Base-by-base conservation (phyloP, 257 asterid species). In the Plectranthus barbatus region DNA sequence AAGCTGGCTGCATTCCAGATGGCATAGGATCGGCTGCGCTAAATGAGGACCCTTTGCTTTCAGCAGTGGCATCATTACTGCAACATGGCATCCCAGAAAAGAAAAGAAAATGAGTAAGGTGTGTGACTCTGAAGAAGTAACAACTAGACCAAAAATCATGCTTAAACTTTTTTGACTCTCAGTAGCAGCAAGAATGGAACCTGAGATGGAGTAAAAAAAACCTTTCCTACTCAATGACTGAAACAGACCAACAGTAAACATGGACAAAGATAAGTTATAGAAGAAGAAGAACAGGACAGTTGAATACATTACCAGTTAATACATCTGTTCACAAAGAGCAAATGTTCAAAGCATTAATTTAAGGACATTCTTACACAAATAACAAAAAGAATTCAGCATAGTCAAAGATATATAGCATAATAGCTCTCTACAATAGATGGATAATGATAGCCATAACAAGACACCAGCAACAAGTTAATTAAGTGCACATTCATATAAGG, bases 41-140 rank as follows among this genome's bases (percentile, higher is more conserved):
- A 23, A 63, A 19, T 7, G 72, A 64, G 47, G 76, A 62, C 52
- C 73, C 82, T 79, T 84, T 81, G 66, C 66, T 70, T 74, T 82
- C 95, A 53, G 75, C 56, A 44, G 72, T 61, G 53, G 76, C 72
- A 67, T 68, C 79, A 49, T 79, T 84, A 76, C 95, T 92, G 84
- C 64, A 64, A 77, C 60, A 60, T 14, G 63, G 24, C 45, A 66
- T 20, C 31, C n/a, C n/a, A n/a, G n/a, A n/a, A n/a, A 58, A 67
- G 67, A 36, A 24, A 34, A 9, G 34, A 46, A 73, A 47, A 50
- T 64, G 49, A 69, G 50, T 40, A 29, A 36, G 10, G 21, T 54
- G 47, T 46, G 52, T 17, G 21, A 39, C 17, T 9, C 21, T 20
- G 11, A 57, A 20, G 51, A 65, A 29, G 19, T 56, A 5, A 26